Evolutionary conservation across 2,329 filamentous ascomycete species (phyloP).

Genomic region (Rutstroemia sydowiana): DNA sequence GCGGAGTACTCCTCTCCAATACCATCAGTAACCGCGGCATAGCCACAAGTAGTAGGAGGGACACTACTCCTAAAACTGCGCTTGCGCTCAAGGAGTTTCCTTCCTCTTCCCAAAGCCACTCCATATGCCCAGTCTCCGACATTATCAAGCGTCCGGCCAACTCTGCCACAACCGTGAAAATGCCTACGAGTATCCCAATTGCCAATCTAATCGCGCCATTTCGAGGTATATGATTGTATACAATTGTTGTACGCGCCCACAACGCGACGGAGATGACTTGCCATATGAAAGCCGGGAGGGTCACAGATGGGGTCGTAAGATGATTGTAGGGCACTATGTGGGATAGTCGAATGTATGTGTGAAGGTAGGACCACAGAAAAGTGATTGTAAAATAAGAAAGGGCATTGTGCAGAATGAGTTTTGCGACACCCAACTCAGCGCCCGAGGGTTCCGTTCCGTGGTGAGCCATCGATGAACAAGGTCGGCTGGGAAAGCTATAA

Average conservation of each 20-base stretch:
- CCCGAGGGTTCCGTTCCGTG: constrained; percentile 31
- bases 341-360: constrained; percentile 11
- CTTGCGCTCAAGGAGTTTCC: constrained; percentile 12
- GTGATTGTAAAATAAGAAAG: constrained; percentile 29
- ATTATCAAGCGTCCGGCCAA: constrained; percentile 14
- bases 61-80: constrained; percentile 11
- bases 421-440: constrained; percentile 31
- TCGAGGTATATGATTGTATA: constrained; percentile 27
- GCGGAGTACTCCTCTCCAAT: constrained; percentile 25
- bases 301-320: constrained; percentile 15
- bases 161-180: constrained; percentile 22
- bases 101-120: constrained; percentile 20
- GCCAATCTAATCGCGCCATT: constrained; percentile 27
- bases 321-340: constrained; percentile 14
- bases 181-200: constrained; percentile 25
- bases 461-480: constrained; percentile 14
- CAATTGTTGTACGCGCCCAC: constrained; percentile 24
- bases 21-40: constrained; percentile 26
- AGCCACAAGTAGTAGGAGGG: constrained; percentile 16
- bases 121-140: constrained; percentile 18
- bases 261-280: constrained; percentile 18
- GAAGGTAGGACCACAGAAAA: constrained; percentile 20
- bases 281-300: constrained; percentile 14
- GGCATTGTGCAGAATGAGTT: constrained; percentile 31
- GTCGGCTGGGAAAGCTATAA: not conserved